Percentiles rank a stretch among this genome's conserved stretches.
phyloP scores from a whole-genome alignment of 2,329 filamentous ascomycete species.

The Ceratocystis colombiana region DNA sequence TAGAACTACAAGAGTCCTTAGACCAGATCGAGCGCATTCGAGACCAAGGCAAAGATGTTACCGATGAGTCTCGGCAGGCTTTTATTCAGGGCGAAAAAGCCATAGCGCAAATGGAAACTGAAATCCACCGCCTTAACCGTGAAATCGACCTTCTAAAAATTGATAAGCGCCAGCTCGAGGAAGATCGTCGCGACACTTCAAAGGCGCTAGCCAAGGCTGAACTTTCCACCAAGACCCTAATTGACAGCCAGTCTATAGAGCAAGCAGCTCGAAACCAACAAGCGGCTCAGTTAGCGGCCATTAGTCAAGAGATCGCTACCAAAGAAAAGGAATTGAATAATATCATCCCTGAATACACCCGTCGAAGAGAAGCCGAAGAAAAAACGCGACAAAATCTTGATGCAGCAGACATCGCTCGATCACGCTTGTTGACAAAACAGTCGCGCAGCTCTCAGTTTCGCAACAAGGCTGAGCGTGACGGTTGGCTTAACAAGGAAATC shows the following conservation, averaged over 20 bases:
- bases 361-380: slow-evolving; percentile 62
- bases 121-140: slow-evolving; percentile 70
- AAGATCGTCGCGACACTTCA: slow-evolving; percentile 74
- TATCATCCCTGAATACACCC: slow-evolving; percentile 66
- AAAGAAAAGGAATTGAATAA: slow-evolving; percentile 67
- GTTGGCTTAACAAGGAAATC: slow-evolving; percentile 70
- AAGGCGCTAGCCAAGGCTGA: slow-evolving; percentile 76
- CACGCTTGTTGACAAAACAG: slow-evolving; percentile 84
- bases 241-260: slow-evolving; percentile 69
- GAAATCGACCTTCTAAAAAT: slow-evolving; percentile 75
- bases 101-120: slow-evolving; percentile 63
- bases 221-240: slow-evolving; percentile 68
- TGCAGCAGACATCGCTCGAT: slow-evolving; percentile 61
- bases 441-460: slow-evolving; percentile 77
- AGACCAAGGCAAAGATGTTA: slow-evolving; percentile 72
- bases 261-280: slow-evolving; percentile 63
- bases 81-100: slow-evolving; percentile 72
- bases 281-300: slow-evolving; percentile 58
- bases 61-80: slow-evolving; percentile 66
- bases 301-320: slow-evolving; percentile 62
- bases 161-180: slow-evolving; percentile 78
- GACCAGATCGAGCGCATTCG: slow-evolving; percentile 74
- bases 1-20: slow-evolving; percentile 63
- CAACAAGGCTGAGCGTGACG: slow-evolving; percentile 79
- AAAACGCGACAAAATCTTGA: slow-evolving; percentile 62